Evolutionary conservation across 2,329 filamentous ascomycete species (phyloP).

Genomic region (Sordariomycetes sp.): DNA sequence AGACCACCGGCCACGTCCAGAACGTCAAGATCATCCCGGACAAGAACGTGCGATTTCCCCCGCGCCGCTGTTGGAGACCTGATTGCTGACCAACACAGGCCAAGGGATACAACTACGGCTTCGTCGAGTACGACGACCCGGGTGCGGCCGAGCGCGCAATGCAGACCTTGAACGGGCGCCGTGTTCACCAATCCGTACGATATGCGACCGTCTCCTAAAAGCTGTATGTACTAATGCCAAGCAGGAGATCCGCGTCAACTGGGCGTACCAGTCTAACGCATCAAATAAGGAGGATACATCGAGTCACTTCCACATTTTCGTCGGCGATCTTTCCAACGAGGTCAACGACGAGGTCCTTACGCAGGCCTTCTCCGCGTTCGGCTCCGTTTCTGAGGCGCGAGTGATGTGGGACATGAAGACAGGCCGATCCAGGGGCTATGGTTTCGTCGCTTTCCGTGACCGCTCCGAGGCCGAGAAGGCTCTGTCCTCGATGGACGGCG

Average conservation of each 20-base stretch:
- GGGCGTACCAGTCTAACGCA: constrained; percentile 97
- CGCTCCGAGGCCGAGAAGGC: constrained; percentile 92
- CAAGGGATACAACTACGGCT: constrained; percentile 98
- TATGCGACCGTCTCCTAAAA: too few relatives aligned
- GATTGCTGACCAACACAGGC: constrained; percentile 42
- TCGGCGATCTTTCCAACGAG: constrained; percentile 94
- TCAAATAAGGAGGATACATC: constrained; percentile 94
- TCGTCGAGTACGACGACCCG: constrained; percentile 97
- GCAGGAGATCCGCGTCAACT: constrained; percentile 97
- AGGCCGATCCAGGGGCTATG: constrained; percentile 90
- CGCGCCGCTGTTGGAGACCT: not conserved
- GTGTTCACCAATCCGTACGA: constrained; percentile 88
- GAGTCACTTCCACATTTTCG: constrained; percentile 98
- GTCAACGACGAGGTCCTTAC: constrained; percentile 93
- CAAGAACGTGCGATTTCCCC: constrained; percentile 76
- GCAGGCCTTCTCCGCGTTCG: constrained; percentile 93
- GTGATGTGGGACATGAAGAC: constrained; percentile 99
- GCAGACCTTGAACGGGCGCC: constrained; percentile 89
- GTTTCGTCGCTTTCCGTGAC: constrained; percentile 95
- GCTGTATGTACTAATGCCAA: not conserved
- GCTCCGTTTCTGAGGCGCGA: constrained; percentile 89
- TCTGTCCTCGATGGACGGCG: constrained; percentile 94
- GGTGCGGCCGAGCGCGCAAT: constrained; percentile 94
- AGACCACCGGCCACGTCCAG: constrained; percentile 96
- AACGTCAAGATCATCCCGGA: constrained; percentile 99